Evolutionary conservation across 192 early-diverging fungal genomes (phyloP), one percentile per base, ranked within the genome.

Genomic region (Rhizoclosmatium sp.): DNA sequence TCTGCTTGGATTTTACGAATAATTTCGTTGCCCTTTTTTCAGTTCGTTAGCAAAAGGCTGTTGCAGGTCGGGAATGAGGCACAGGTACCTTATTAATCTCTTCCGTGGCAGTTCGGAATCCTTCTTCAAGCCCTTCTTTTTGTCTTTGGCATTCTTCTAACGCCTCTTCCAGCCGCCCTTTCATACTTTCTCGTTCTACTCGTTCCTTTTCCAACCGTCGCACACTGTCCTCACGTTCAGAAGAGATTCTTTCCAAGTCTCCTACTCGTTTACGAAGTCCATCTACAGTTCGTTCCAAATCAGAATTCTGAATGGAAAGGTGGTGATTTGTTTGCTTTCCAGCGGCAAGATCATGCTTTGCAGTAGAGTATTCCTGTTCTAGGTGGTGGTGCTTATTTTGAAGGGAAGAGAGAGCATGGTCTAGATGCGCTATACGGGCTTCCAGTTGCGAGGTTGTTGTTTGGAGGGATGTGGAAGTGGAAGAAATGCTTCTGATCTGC

Each of bases 21-120:
- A 76, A 91, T 91, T 46, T 89, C 89, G 80, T 91, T 91, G n/a
- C 85, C 89, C 88, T 89, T 31, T 59, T 40, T 48, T 73, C 10
- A 4, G 39, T 46, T 45, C 0, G 5, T 68, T 41, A 78, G 19
- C 14, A 16, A 12, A 31, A 65, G 7, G 31, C 14, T 16, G 60
- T 60, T 54, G 51, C 16, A 66, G 39, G 44, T 14, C 51, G 41
- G 12, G 10, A 73, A 12, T 12, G 45, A 44, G 16, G 1, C 4
- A 65, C 7, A 47, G 14, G 4, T 69, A 69, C 76, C 54, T 81
- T 81, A 23, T 62, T 67, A n/a, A 81, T 81, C 59, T 81, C 80
- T 5, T 69, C 80, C 23, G 74, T 14, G 3, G 73, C 73, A 16
- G 16, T 76, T 40, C 71, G 45, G 41, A 81, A 61, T 21, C 47